Evolutionary conservation across 495 filamentous ascomycete species (phyloP), one percentile per base, ranked within the genome.

Genomic region (Penicillium coffeae): DNA sequence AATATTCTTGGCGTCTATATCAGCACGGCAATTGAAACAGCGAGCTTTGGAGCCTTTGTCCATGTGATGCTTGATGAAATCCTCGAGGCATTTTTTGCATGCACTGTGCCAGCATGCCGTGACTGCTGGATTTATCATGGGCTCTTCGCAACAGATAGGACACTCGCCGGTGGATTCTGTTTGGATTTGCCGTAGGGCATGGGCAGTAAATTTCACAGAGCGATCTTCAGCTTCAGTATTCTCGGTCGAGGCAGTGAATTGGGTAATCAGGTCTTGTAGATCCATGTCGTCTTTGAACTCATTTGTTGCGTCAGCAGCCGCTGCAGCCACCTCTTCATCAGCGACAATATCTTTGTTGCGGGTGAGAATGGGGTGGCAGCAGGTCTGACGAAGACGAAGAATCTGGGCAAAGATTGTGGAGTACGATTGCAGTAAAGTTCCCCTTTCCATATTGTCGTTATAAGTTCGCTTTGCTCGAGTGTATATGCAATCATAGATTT

Each of bases 401-500:
- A 98, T 94, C 65, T 98, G 93, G 1, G 94, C 94, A 56, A 98
- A 94, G 53, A 98, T 95, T 30, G 88, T 94, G 0, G 92, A 94
- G 61, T 89, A 98, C 1, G 90, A 88, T 58, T 95, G 94, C 68
- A 97, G 77, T 12, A 98, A 76, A 0, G 93, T 97, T 12, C 93
- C 93, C 8, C 87, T 89, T 62, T 94, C 89, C 42, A 96, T 76
- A 49, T 90, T 96, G 45, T 82, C 82, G 14, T 84, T 82, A 60
- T 96, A 91, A 0, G 89, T 85, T 21, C 84, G 75, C 62, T 91
- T 95, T 1, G 89, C 93, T 34, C 83, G 80, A 3, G 78, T 47
- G 25, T 38, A 47, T n/a, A 47, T 47, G 44, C 44, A 47, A 34
- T 38, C 44, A n/a, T 38, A 47, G 13, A 37, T 47, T 38, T 47